Percentiles rank a stretch among this genome's conserved stretches.
These are phyloP conservation scores for Oenanthe sinensis DNA, from an alignment of 129 eudicot genomes.

Conservation along the genomic window DNA sequence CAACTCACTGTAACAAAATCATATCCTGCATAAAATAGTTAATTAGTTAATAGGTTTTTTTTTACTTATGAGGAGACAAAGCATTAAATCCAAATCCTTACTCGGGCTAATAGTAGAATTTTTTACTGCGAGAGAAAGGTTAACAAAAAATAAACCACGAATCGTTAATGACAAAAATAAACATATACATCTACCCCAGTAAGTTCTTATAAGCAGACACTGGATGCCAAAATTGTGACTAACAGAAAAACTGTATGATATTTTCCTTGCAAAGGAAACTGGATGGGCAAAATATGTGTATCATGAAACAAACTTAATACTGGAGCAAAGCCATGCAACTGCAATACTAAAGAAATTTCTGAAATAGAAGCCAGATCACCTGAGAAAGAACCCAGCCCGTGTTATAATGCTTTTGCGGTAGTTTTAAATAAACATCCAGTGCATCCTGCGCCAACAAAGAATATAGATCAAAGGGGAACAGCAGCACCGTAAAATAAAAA, in stretches of 20 bases:
- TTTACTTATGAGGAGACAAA: not conserved
- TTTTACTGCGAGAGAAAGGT: not conserved
- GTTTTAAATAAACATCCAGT: slow-evolving; percentile 66
- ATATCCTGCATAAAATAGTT: not conserved
- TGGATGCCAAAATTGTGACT: not conserved
- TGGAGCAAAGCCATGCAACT: not conserved
- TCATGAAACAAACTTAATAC: not conserved
- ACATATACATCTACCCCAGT: not conserved
- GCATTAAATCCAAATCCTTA: not conserved
- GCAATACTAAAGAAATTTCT: not conserved
- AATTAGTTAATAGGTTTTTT: not conserved
- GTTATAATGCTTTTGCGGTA: slow-evolving; percentile 80
- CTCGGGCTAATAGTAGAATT: not conserved
- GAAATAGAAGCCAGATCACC: slow-evolving; percentile 25
- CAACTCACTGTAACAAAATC: not conserved
- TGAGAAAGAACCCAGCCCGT: slow-evolving; percentile 99
- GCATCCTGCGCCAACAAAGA: slow-evolving; percentile 65
- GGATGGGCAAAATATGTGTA: not conserved
- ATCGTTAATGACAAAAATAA: not conserved
- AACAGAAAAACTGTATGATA: not conserved
- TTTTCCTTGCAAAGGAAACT: not conserved
- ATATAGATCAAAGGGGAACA: not conserved
- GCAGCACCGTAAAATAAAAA: not conserved
- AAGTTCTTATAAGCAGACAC: not conserved
- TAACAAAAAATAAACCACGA: not conserved